A percentile compares a stretch with the other conserved stretches of the same genome.
Conservation (phyloP, 345 rosid species). For the Salix brachista region DNA sequence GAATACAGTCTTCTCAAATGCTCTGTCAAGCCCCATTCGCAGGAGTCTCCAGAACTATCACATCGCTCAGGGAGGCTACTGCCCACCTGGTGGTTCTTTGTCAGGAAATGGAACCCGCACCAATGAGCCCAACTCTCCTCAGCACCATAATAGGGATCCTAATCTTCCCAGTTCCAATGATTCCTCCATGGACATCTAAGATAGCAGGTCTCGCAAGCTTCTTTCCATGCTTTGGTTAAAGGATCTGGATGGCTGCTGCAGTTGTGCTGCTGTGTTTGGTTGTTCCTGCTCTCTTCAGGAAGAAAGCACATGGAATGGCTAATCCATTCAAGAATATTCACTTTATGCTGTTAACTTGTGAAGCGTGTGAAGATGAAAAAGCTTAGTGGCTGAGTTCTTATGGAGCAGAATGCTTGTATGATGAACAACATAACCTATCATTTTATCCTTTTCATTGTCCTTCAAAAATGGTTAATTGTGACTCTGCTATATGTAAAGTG, state of each 20-base stretch:
- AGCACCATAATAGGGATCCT: conserved; percentile 58
- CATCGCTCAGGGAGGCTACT: conserved; percentile 61
- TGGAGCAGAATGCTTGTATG: conserved; percentile 17
- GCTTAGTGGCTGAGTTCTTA: conserved; percentile 15
- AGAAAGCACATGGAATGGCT: conserved; percentile 22
- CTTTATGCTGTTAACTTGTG: conserved; percentile 26
- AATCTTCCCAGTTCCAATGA: conserved; percentile 64
- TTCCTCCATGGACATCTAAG: conserved; percentile 72
- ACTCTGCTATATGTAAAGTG: conserved; percentile 11
- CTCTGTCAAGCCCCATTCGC: conserved; percentile 70
- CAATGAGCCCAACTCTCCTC: conserved; percentile 37
- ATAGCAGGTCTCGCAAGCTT: conserved; percentile 9
- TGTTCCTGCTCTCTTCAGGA: conserved; percentile 5
- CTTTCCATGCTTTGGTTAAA: conserved; percentile 5
- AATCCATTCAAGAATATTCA: conserved; percentile 28
- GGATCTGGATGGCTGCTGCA: conserved; percentile 9
- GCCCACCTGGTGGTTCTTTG: conserved; percentile 34
- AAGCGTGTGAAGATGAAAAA: conserved; percentile 30
- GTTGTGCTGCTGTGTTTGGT: conserved; percentile 11
- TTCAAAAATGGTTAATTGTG: conserved; percentile 10
- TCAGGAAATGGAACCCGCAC: conserved; percentile 39
- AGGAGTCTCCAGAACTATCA: conserved; percentile 72
- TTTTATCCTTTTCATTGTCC: conserved; percentile 1
- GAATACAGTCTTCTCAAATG: conserved; percentile 78
- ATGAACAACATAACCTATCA: conserved; percentile 19